These are phyloP conservation scores for Colletotrichum phormii DNA, from an alignment of 2,329 filamentous ascomycete species.

Conservation along the genomic window DNA sequence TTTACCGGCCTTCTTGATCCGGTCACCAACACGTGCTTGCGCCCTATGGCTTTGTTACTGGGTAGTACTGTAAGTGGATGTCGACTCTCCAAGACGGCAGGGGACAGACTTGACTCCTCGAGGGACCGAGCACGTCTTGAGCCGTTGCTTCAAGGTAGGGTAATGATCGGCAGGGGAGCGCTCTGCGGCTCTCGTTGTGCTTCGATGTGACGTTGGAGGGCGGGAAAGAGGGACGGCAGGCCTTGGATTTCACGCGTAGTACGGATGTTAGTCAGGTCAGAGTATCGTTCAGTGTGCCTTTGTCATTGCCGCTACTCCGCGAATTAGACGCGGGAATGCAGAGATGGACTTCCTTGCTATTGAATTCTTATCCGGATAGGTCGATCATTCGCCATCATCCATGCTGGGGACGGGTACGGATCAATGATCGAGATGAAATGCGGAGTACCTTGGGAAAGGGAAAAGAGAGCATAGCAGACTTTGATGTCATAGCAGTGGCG, in stretches of 20 bases:
- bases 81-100: neutral
- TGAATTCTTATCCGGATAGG: neutral
- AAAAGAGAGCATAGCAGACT: no score
- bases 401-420: neutral
- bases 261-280: neutral
- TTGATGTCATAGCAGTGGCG: constrained; percentile 9
- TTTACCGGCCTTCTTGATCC: neutral
- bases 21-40: constrained; percentile 18
- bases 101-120: neutral
- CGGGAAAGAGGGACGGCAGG: neutral
- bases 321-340: neutral
- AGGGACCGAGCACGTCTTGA: neutral
- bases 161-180: constrained; percentile 21
- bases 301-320: neutral
- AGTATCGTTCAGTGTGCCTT: neutral
- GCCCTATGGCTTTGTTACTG: neutral
- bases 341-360: neutral
- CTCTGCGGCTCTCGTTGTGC: neutral
- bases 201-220: neutral
- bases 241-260: neutral
- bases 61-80: neutral
- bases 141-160: constrained; percentile 19
- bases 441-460: neutral
- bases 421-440: neutral
- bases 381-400: neutral